Evolutionary conservation across 805 yeast species (phyloP), one percentile per base, ranked within the genome.

Genomic region (Blastobotrys peoriensis): DNA sequence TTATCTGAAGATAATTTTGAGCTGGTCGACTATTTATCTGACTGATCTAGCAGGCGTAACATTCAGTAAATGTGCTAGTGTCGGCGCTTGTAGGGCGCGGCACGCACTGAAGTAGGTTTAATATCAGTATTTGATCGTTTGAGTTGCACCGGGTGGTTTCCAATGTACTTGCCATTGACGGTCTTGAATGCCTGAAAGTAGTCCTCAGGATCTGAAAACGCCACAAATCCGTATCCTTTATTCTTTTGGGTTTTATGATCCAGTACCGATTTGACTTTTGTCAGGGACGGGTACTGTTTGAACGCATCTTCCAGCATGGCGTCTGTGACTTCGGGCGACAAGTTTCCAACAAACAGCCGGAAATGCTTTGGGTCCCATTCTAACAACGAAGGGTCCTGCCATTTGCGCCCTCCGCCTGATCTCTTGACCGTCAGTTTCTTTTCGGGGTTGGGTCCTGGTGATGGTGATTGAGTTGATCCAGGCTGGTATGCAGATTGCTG

Each of bases 151-250:
- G 93, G 93, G 54, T 81, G 81, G 53, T 71, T 75, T 1, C 93
- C 94, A 39, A 85, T 72, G 53, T 81, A 83, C 56, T 82, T 81
- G 20, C 86, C 86, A 57, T 84, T 81, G 79, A 83, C 74, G 54
- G 81, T 86, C 57, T 78, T 80, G 62, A 81, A 84, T 2, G 89
- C 87, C 41, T 67, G 64, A 44, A 84, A 66, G 54, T 81, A 84
- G 56, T 84, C 91, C 17, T 78, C 76, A 0, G 89, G 63, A 48
- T 72, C 73, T 2, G 65, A 67, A 59, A 85, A 84, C 4, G 86
- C 78, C 10, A 84, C 82, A 60, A 84, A 85, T 5, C 88, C 94
- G 58, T 67, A 85, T 3, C 94, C 93, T 57, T 76, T 79, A 47
- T 72, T 70, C 49, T 69, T 72, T 5, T 65, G 68, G 0, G 74